Base-by-base conservation (phyloP, 306 rosid species). In the Gastrolobium villosum region DNA sequence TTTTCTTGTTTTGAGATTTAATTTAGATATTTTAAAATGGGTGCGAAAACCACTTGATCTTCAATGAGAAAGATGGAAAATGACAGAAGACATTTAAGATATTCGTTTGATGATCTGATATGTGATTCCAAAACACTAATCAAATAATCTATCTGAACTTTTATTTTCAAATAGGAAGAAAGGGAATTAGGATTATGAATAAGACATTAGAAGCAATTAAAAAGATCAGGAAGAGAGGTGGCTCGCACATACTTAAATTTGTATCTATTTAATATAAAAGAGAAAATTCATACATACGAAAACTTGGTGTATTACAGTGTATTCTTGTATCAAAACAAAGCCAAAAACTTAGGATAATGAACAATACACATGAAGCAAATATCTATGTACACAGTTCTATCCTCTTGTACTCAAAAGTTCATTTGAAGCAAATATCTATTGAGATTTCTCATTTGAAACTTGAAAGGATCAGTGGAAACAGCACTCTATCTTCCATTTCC, bases 401-500 rank as follows among this genome's bases (percentile, higher is more conserved):
- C 62, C 40, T 56, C 67, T 72, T 63, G 5, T 61, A 71, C 72
- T 71, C 31, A 37, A 70, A 70, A 71, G 39, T 65, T 82, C 71
- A 48, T 65, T 39, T 79, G 65, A 70, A 56, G n/a, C 9, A 72
- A 79, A 79, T 56, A 60, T 65, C 48, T 39, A 7, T 35, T 35
- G 65, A 79, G 83, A 79, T 79, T 62, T 70, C 57, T 74, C 75
- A 74, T 80, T 28, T 44, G 76, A 77, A 77, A 44, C 79, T 63
- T 52, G 5, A 69, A 41, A 49, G 68, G 62, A 77, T 76, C 78
- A 73, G 52, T 60, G 65, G 35, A 85, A 72, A 65, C 65, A 74
- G 45, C 76, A 72, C 14, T 14, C 13, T n/a, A 65, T 84, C 75
- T 70, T 87, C 86, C 78, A 73, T 73, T 56, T 71, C 75, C 83